Base-by-base conservation (phyloP, 495 filamentous ascomycete species). In the Ascodesmis nigricans region DNA sequence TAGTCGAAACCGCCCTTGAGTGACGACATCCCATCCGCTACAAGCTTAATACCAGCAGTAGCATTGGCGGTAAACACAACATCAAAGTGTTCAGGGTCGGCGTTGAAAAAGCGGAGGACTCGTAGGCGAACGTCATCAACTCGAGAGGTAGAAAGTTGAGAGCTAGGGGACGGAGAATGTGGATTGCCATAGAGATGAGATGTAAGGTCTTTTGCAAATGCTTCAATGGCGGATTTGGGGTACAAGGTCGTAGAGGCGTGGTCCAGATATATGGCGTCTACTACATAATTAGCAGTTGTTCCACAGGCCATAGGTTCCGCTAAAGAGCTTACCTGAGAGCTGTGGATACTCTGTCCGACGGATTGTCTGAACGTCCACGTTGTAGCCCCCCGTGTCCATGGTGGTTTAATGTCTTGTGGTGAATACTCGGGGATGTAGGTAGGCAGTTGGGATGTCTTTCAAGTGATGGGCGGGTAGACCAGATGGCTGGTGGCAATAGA, bases 41-140 rank as follows among this genome's bases (percentile, higher is more conserved):
- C 75, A 3, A 92, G 54, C 54, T 92, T 93, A 35, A 91, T 76
- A 1, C 70, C 84, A 1, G 83, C 83, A 0, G 84, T 92, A 29
- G 84, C 76, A 49, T 93, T 95, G 9, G 80, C 71, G 43, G 87
- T 79, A 52, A 93, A 95, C 11, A 92, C 67, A 5, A 95, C 52
- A 45, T 93, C 84, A 47, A 83, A 95, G 6, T 75, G 63, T 17
- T 69, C 66, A 1, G 81, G 80, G 43, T 80, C 69, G 2, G 83
- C 84, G 29, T 80, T 72, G 56, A 91, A 87, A 52, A 90, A 79
- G 5, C 61, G 62, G 10, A 93, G 62, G 8, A 75, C 63, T 7
- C 69, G 61, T 3, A 80, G 57, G 21, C 84, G 69, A 36, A 76
- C 58, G 50, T 83, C 69, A 33, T 92, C 81, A 28, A 84, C 68